Evolutionary conservation across 345 rosid genomes (phyloP).

Genomic region (Syzygium jambos): DNA sequence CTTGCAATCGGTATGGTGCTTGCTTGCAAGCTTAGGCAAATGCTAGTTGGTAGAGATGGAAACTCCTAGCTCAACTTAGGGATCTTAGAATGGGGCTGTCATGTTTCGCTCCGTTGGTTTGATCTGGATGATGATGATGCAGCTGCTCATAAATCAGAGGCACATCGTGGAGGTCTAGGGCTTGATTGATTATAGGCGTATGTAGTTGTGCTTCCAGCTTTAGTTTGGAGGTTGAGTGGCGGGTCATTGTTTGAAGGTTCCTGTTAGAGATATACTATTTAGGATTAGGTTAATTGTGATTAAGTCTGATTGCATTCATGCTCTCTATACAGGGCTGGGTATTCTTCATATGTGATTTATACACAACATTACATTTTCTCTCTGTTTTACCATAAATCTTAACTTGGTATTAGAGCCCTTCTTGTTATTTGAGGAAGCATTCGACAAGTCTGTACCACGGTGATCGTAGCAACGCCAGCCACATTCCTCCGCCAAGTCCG

Average conservation of each 20-base stretch:
- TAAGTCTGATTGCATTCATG: neutral
- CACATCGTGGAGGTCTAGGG: neutral
- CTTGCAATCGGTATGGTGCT: neutral
- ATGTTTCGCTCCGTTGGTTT: neutral
- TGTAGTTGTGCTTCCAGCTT: neutral
- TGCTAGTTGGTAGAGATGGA: slow-evolving; percentile 13
- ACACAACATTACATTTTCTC: neutral
- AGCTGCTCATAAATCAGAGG: neutral
- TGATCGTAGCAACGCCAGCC: neutral
- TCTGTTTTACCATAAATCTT: neutral
- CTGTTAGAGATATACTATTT: neutral
- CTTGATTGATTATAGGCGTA: neutral
- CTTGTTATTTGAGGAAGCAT: neutral
- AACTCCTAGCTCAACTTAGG: slow-evolving; percentile 64
- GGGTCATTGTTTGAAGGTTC: neutral
- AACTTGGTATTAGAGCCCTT: neutral
- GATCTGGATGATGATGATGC: neutral
- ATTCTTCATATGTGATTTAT: neutral
- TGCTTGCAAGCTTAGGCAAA: slow-evolving; percentile 59
- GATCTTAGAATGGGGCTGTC: slow-evolving; percentile 44
- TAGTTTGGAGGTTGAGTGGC: neutral
- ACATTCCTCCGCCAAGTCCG: neutral
- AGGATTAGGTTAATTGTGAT: neutral
- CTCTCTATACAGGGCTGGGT: neutral
- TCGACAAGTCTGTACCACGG: neutral